These are phyloP conservation scores for Selaginella tamariscina DNA, from an alignment of 75 land plant species.

Conservation along the genomic window DNA sequence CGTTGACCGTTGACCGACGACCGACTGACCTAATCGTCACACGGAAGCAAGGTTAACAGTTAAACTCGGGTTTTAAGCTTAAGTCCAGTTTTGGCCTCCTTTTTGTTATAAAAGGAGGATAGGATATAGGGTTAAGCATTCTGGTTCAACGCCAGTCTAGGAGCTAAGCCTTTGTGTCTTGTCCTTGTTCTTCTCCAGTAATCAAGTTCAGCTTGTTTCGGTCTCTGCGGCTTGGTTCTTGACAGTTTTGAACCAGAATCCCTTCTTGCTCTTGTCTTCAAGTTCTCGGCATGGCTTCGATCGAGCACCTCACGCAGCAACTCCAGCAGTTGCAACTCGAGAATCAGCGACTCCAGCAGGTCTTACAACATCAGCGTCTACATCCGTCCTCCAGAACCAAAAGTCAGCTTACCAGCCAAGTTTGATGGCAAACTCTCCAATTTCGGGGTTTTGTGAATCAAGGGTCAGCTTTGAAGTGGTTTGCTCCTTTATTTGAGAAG, in stretches of 20 bases:
- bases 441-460: slow-evolving; percentile 10
- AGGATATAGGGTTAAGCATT: slow-evolving; percentile 2
- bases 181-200: slow-evolving; percentile 1
- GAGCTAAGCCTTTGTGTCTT: not conserved
- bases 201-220: slow-evolving; percentile 1
- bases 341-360: slow-evolving; percentile 1
- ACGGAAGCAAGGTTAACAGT: slow-evolving; percentile 1
- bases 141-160: slow-evolving; percentile 3
- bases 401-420: slow-evolving; percentile 15
- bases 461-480: slow-evolving; percentile 18
- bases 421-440: slow-evolving; percentile 16
- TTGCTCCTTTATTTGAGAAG: slow-evolving; percentile 24
- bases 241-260: not conserved
- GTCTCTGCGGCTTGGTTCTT: not conserved
- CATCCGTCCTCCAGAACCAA: slow-evolving; percentile 7
- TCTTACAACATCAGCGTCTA: slow-evolving; percentile 2
- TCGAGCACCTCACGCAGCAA: slow-evolving; percentile 1
- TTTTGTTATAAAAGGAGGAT: not conserved
- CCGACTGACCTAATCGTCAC: not conserved
- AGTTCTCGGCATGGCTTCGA: slow-evolving; percentile 1
- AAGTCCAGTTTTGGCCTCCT: too few relatives aligned
- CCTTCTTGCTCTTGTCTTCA: slow-evolving; percentile 3
- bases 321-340: slow-evolving; percentile 1
- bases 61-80: not conserved
- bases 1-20: slow-evolving; percentile 1